A percentile compares a stretch with the other conserved stretches of the same genome.
Evolutionary conservation across 2,329 filamentous ascomycete genomes (phyloP).

Genomic region (Fusarium chlamydosporum): DNA sequence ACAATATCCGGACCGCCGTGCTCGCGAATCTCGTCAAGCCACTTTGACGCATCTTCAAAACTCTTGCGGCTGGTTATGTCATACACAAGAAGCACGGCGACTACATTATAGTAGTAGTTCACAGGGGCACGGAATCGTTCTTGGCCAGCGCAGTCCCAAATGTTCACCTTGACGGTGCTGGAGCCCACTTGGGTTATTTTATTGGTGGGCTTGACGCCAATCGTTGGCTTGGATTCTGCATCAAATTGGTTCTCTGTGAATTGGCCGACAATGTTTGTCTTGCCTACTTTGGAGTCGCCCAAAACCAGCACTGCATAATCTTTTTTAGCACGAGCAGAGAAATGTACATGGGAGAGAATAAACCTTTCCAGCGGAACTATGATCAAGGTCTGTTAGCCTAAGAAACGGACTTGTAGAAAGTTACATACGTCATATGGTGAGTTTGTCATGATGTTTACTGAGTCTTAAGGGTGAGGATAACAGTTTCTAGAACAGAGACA

Average conservation of each 20-base stretch:
- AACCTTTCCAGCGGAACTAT: constrained; percentile 8
- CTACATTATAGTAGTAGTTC: neutral
- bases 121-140: neutral
- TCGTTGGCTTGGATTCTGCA: neutral
- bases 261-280: constrained; percentile 18
- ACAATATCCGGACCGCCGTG: neutral
- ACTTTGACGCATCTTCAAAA: neutral
- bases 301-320: constrained; percentile 6
- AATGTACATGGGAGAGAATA: neutral
- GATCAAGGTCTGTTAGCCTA: neutral
- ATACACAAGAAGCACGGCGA: constrained; percentile 1
- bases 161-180: neutral
- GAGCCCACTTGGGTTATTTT: constrained; percentile 11
- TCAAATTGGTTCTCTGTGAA: constrained; percentile 5
- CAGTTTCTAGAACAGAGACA: neutral
- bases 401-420: neutral
- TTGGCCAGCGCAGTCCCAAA: constrained; percentile 17
- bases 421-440: constrained; percentile 7
- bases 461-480: neutral
- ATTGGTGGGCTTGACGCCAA: constrained; percentile 11
- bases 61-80: constrained; percentile 13
- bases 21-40: neutral
- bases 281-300: constrained; percentile 13
- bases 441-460: neutral
- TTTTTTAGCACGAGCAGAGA: neutral